Evolutionary conservation across 768 basidiomycete genomes (phyloP).

Genomic region (Trametes elegans): DNA sequence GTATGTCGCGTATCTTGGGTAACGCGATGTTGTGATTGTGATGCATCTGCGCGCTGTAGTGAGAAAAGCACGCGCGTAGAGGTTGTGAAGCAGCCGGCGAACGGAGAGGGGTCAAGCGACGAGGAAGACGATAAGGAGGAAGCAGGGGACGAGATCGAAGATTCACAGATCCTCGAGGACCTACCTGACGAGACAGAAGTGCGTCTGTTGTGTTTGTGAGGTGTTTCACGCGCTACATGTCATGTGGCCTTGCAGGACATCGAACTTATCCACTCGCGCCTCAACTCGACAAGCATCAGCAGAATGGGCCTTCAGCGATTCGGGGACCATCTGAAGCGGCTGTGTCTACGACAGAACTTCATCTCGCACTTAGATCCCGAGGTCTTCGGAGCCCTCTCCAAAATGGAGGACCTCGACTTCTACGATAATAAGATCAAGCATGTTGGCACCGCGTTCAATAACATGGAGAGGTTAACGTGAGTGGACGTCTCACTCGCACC

Average conservation of each 20-base stretch:
- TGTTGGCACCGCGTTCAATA: constrained; percentile 63
- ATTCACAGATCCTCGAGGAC: constrained; percentile 60
- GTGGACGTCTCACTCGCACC: constrained; percentile 23
- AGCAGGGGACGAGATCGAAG: constrained; percentile 33
- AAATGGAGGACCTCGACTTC: constrained; percentile 87
- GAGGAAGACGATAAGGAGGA: constrained; percentile 50
- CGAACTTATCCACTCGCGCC: constrained; percentile 78
- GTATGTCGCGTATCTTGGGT: not conserved
- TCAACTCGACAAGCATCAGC: constrained; percentile 53
- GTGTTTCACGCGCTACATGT: not conserved
- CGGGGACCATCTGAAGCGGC: constrained; percentile 57
- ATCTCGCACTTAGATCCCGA: constrained; percentile 71
- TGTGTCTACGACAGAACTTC: constrained; percentile 87
- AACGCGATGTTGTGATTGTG: not conserved
- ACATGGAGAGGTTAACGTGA: constrained; percentile 54
- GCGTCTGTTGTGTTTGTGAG: constrained; percentile 28
- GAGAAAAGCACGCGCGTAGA: constrained; percentile 32
- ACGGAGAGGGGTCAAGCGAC: constrained; percentile 36
- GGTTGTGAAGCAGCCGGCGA: constrained; percentile 25
- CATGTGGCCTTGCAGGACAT: constrained; percentile 59
- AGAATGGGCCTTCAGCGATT: constrained; percentile 75
- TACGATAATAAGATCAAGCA: constrained; percentile 94
- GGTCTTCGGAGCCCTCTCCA: constrained; percentile 60
- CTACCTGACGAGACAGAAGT: constrained; percentile 87
- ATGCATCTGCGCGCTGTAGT: not conserved